phyloP scores from a whole-genome alignment of 1,284 basidiomycete species.

The Sutorius eximius region DNA sequence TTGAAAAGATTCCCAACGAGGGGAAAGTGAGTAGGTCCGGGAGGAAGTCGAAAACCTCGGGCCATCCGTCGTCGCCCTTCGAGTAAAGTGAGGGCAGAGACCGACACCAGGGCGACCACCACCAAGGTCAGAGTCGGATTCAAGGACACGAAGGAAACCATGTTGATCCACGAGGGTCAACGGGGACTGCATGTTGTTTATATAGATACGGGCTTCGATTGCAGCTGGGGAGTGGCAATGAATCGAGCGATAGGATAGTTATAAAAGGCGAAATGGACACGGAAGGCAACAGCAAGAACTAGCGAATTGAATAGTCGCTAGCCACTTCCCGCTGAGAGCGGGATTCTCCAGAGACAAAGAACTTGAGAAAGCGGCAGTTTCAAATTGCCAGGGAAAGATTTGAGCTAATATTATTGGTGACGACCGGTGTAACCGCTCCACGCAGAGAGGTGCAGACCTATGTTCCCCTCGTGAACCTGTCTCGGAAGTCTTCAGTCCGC shows the following conservation, averaged over 20 bases:
- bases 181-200: not conserved
- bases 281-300: not conserved
- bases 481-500: no score
- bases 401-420: not conserved
- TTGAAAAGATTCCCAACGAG: conserved; percentile 23
- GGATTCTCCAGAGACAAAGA: not conserved
- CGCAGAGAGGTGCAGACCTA: no score
- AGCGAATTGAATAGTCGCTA: not conserved
- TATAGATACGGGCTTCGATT: not conserved
- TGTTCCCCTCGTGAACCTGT: no score
- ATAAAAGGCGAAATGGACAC: not conserved
- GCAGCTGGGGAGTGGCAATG: no score
- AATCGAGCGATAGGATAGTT: no score
- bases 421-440: no score
- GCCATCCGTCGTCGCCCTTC: not conserved
- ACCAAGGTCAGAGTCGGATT: conserved; percentile 1
- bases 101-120: not conserved
- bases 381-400: not conserved
- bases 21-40: conserved; percentile 25
- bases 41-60: conserved; percentile 15
- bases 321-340: not conserved
- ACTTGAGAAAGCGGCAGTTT: not conserved
- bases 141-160: conserved; percentile 1
- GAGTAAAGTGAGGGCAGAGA: conserved; percentile 9
- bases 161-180: not conserved